Base-by-base conservation (phyloP, 352 stramenopile genomes). In the Pythium dissotocum region DNA sequence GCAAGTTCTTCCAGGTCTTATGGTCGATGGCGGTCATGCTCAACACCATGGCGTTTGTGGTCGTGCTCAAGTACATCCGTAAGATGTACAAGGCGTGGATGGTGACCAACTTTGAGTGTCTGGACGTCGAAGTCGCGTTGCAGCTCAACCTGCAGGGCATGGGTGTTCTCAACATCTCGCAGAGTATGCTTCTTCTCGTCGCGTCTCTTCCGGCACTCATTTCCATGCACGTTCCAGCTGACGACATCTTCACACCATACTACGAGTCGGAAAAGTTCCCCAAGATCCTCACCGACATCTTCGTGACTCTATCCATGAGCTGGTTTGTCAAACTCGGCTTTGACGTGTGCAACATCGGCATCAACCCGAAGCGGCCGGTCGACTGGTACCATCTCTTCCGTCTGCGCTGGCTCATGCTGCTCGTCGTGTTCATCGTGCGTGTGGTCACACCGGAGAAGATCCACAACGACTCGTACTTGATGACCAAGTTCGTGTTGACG, bases 291-390 rank as follows among this genome's bases (percentile, higher is more conserved):
- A 61, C 71, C 2, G 77, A 83, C n/a, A 30, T 83, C 7, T 70
- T 77, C 5, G 77, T 85, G 35, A 78, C 71, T 52, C 56, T 85
- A 13, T 80, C 75, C 3, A 85, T 85, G 77, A 85, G 68, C 61
- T 85, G 77, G 77, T 73, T 85, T 28, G 48, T 82, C 36, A 85
- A 85, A 36, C 54, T 80, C 4, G 76, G 71, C 32, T 85, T 83
- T 40, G 77, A 85, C 48, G 49, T 81, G 33, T 76, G 65, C 62
- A 85, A 79, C 55, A 69, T 66, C 26, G 71, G 71, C 54, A 70
- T 85, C 35, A 53, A 44, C 18, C 57, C 77, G 5, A 67, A 67
- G 24, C 65, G 69, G 7, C 75, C 75, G 1, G 60, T 70, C 2
- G 71, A 80, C 53, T 76, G 70, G 73, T 71, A 66, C 21, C 68